Evolutionary conservation across 768 basidiomycete species (phyloP).

Genomic region (Tricholoma hemisulphureum): DNA sequence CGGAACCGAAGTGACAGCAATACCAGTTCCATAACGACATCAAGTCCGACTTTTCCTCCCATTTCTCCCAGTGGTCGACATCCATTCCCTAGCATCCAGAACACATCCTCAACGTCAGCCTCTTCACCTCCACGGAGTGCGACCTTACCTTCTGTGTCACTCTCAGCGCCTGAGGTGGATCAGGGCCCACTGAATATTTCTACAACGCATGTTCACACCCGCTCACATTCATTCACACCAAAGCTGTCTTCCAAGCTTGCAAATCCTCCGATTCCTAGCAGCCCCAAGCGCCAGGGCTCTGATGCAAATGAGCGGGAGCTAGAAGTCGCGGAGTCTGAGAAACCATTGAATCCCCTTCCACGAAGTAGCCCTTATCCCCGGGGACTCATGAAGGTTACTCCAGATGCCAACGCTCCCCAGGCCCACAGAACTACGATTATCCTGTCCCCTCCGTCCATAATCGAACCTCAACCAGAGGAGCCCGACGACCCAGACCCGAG

Average conservation of each 20-base stretch:
- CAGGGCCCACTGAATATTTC: slow-evolving; percentile 21
- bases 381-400: slow-evolving; percentile 1
- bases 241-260: slow-evolving; percentile 69
- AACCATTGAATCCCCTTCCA: not conserved
- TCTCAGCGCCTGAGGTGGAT: slow-evolving; percentile 44
- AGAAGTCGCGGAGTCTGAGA: slow-evolving; percentile 16
- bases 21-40: slow-evolving; percentile 41
- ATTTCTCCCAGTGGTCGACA: slow-evolving; percentile 36
- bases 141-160: slow-evolving; percentile 40
- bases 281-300: slow-evolving; percentile 59
- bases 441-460: slow-evolving; percentile 49
- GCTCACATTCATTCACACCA: slow-evolving; percentile 70
- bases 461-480: slow-evolving; percentile 39
- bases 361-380: slow-evolving; percentile 13
- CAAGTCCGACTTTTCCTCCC: slow-evolving; percentile 34
- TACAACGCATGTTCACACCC: slow-evolving; percentile 53
- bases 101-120: slow-evolving; percentile 29
- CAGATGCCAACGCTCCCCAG: slow-evolving; percentile 1
- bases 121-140: slow-evolving; percentile 36
- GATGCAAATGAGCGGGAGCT: slow-evolving; percentile 39
- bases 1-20: slow-evolving; percentile 58
- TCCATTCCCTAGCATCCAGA: slow-evolving; percentile 41
- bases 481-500: slow-evolving; percentile 39
- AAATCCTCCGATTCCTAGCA: slow-evolving; percentile 49
- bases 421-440: slow-evolving; percentile 30